Evolutionary conservation across 2,329 filamentous ascomycete species (phyloP), one percentile per base, ranked within the genome.

Genomic region (Onygenales sp.): DNA sequence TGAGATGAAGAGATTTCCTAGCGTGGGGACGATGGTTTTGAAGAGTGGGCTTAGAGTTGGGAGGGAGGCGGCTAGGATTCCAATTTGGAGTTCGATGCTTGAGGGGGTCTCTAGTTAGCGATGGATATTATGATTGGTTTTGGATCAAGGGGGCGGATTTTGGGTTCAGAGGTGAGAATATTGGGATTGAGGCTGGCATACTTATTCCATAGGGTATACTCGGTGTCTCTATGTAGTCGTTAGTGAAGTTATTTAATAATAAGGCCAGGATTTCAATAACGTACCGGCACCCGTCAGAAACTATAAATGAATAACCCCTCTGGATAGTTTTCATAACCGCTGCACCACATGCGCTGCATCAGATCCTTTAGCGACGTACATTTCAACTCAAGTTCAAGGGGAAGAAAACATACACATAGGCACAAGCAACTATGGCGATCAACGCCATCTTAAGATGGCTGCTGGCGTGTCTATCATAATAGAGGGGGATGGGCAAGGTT

Each of bases 401-500:
- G 14, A 41, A 17, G n/a, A 36, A 17, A 5, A 59, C 67, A 35
- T 58, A 72, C 69, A 73, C 60, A 54, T 74, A 74, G 33, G 73
- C 74, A 17, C 76, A 61, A 47, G 70, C 70, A 4, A 75, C 60
- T 51, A 77, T 69, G 1, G 58, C 62, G 21, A 74, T 66, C 9
- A 76, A 59, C 21, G 74, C 73, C 0, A 75, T 21, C 17, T 68
- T 65, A 1, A 66, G 66, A 11, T 65, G 64, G n/a, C 60, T 59
- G 58, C 69, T 70, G 61, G 72, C 66, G 52, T 75, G 68, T n/a
- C 75, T 59, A 6, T 61, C 59, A 66, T 70, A 71, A 48, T 75
- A 71, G 52, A 76, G 66, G 2, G 70, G 69, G 1, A 74, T 62
- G 0, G 73, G 73, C 14, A 75, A 61, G 1, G 70, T 66, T 0